Conservation (phyloP, 805 yeast genomes). For the Yarrowia sp. region DNA sequence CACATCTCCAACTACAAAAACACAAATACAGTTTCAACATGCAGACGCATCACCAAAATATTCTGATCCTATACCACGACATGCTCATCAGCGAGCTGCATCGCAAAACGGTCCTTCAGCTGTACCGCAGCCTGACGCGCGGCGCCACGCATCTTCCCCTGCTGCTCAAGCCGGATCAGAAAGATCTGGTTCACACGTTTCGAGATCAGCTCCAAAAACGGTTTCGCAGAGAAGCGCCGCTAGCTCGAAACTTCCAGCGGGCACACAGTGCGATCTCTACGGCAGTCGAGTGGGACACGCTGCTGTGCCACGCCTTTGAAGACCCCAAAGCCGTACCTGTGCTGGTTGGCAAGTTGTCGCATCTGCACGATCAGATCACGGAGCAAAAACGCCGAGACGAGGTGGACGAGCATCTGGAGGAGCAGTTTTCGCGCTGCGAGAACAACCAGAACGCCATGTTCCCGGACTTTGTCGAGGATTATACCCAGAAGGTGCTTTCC, state of each 20-base stretch:
- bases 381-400: not conserved
- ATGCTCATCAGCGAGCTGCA: conserved; percentile 9
- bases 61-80: not conserved
- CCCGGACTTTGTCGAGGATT: not conserved
- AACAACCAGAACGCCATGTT: not conserved
- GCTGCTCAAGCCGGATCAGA: not conserved
- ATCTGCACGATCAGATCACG: not conserved
- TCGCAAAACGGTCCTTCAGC: not conserved
- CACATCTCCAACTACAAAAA: not conserved
- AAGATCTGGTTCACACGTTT: not conserved
- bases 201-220: not conserved
- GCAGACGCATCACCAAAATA: not conserved
- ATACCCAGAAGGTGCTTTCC: not conserved
- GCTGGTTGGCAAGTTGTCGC: not conserved
- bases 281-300: not conserved
- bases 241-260: not conserved
- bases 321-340: not conserved
- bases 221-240: not conserved
- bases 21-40: not conserved
- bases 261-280: not conserved
- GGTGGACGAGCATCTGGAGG: not conserved
- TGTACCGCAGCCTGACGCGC: not conserved
- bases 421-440: not conserved
- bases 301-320: not conserved
- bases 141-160: not conserved